A percentile compares a stretch with the other conserved stretches of the same genome.
These are phyloP conservation scores for Lentinula detonsa DNA, from an alignment of 768 basidiomycete genomes.

Conservation along the genomic window DNA sequence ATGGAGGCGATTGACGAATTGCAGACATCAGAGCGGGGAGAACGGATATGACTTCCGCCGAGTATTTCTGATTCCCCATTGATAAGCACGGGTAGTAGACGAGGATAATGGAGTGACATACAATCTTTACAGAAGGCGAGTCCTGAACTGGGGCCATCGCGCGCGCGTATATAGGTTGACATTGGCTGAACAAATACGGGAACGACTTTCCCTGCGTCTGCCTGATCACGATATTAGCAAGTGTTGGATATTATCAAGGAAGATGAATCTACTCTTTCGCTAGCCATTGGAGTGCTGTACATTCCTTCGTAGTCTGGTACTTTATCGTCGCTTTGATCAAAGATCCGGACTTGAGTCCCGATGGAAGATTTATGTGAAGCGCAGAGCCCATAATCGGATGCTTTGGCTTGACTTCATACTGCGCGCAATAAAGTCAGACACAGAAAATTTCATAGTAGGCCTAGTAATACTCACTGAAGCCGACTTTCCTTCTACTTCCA, in stretches of 20 bases:
- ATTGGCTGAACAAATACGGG: slow-evolving; percentile 89
- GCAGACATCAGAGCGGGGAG: slow-evolving; percentile 88
- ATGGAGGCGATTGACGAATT: slow-evolving; percentile 68
- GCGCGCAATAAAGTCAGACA: neutral
- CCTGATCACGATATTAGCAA: slow-evolving; percentile 24
- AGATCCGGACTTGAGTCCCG: slow-evolving; percentile 33
- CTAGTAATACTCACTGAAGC: slow-evolving; percentile 34
- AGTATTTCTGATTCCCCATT: slow-evolving; percentile 56
- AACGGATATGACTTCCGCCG: slow-evolving; percentile 69
- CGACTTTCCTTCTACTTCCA: slow-evolving; percentile 43
- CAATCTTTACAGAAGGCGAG: slow-evolving; percentile 82
- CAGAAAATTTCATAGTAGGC: neutral
- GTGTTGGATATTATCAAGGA: neutral
- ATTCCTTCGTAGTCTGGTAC: slow-evolving; percentile 70
- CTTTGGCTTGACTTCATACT: slow-evolving; percentile 51
- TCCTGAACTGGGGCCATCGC: slow-evolving; percentile 82
- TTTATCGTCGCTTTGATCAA: slow-evolving; percentile 48
- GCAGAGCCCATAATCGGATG: slow-evolving; percentile 77
- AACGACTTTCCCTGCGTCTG: slow-evolving; percentile 83
- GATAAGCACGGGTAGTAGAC: neutral
- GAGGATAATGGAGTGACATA: slow-evolving; percentile 22
- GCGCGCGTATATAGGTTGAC: slow-evolving; percentile 87
- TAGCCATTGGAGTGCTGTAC: slow-evolving; percentile 85
- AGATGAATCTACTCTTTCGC: slow-evolving; percentile 60
- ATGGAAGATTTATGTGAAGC: slow-evolving; percentile 51